Evolutionary conservation across 805 yeast genomes (phyloP), one percentile per base, ranked within the genome.

Genomic region (Scheffersomyces coipomensis): DNA sequence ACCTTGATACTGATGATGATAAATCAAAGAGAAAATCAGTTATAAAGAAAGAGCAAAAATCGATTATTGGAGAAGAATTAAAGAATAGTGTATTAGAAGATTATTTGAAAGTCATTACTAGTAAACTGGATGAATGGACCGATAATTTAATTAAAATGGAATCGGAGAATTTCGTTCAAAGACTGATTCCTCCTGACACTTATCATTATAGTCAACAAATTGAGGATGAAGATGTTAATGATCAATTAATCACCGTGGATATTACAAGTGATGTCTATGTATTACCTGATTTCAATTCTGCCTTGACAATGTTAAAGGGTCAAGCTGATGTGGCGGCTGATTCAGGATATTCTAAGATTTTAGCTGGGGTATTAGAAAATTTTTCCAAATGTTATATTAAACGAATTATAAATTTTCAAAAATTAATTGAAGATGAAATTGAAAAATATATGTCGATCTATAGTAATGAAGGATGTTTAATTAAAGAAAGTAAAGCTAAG

Each of bases 301-400:
- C 89, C 21, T 81, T 86, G 57, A 79, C 85, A 45, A 84, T 88
- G 83, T 78, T 88, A 42, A 81, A 83, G n/a, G 96, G 88, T 55
- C 96, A 89, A 58, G 83, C 88, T 12, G 95, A 85, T 45, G 90
- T 85, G 5, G 93, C 95, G 0, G 86, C 89, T 0, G 90, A 84
- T 23, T 80, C 91, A 3, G 87, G 88, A 3, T 89, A 86, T 59
- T 88, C 89, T 5, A 76, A 82, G 46, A 85, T 88, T 19, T 68
- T 88, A 24, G 81, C 82, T 10, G 93, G 91, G 18, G 93, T 88
- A 10, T 78, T 88, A 12, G 81, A 76, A 37, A 80, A 83, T 43
- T 85, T 89, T 70, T 76, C 84, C 23, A 67, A 64, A 5, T 68
- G 85, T 35, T 68, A 88, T 44, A 66, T 75, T 35, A 60, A 71